A percentile compares a stretch with the other conserved stretches of the same genome.
phyloP scores from a whole-genome alignment of 768 basidiomycete genomes.

The Suillus sp. region DNA sequence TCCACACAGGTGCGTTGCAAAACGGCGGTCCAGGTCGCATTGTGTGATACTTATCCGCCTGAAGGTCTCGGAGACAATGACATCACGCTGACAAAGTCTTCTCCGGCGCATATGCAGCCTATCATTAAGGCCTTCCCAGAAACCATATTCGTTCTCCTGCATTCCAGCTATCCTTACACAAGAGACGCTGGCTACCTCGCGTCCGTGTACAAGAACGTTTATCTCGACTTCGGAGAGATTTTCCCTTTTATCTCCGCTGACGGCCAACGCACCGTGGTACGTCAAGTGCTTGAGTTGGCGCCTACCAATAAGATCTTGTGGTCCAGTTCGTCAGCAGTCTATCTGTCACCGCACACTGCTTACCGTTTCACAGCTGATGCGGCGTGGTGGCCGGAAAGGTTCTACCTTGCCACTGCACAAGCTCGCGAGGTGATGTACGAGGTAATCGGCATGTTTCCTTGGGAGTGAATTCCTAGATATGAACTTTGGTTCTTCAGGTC shows the following conservation, averaged over 20 bases:
- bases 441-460: slow-evolving; percentile 36
- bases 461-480: background rate
- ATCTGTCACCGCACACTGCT: slow-evolving; percentile 7
- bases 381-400: slow-evolving; percentile 78
- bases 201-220: slow-evolving; percentile 72
- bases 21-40: no score
- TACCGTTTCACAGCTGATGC: slow-evolving; percentile 49
- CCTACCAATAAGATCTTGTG: slow-evolving; percentile 82
- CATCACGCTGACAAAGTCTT: slow-evolving; percentile 55
- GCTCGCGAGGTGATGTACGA: slow-evolving; percentile 62
- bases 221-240: slow-evolving; percentile 78
- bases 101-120: slow-evolving; percentile 68
- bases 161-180: slow-evolving; percentile 77
- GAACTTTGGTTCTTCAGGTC: slow-evolving; percentile 45
- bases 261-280: slow-evolving; percentile 62
- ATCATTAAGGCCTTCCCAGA: slow-evolving; percentile 64
- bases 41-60: slow-evolving; percentile 1
- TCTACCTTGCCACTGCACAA: slow-evolving; percentile 67
- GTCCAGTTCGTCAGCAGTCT: slow-evolving; percentile 56
- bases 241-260: slow-evolving; percentile 66
- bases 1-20: slow-evolving; percentile 58
- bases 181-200: slow-evolving; percentile 79
- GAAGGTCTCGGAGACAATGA: slow-evolving; percentile 71
- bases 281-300: slow-evolving; percentile 66
- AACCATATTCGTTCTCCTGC: slow-evolving; percentile 67